Evolutionary conservation across 2,329 filamentous ascomycete genomes (phyloP).

Genomic region (Monosporascus sp.): DNA sequence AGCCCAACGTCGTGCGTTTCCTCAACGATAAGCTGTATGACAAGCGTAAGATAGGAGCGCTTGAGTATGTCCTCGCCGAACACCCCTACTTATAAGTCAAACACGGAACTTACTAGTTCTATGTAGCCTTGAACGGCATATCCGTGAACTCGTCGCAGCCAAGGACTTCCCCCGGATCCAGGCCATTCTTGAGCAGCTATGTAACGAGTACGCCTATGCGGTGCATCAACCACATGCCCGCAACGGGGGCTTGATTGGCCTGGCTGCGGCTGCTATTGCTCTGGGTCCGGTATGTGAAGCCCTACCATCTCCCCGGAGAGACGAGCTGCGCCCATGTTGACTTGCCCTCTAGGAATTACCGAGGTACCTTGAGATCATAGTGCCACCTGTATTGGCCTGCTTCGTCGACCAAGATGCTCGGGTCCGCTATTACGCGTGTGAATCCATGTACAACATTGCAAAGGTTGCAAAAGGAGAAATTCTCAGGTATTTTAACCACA

Average conservation of each 20-base stretch:
- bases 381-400: slow-evolving; percentile 92
- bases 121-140: slow-evolving; percentile 76
- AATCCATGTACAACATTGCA: slow-evolving; percentile 99
- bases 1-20: slow-evolving; percentile 80
- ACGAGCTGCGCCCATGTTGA: slow-evolving; percentile 9
- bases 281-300: slow-evolving; percentile 70
- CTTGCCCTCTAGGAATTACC: slow-evolving; percentile 67
- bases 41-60: slow-evolving; percentile 90
- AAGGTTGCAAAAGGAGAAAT: slow-evolving; percentile 99
- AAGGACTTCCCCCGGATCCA: slow-evolving; percentile 77
- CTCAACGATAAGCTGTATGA: slow-evolving; percentile 99
- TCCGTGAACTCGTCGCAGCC: slow-evolving; percentile 73
- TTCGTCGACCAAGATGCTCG: slow-evolving; percentile 97
- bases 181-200: slow-evolving; percentile 90
- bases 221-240: slow-evolving; percentile 94
- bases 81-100: slow-evolving; percentile 1
- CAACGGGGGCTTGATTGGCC: slow-evolving; percentile 91
- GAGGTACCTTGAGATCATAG: slow-evolving; percentile 85
- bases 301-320: no score
- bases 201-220: slow-evolving; percentile 95
- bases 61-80: slow-evolving; percentile 65
- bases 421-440: slow-evolving; percentile 95
- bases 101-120: slow-evolving; percentile 1
- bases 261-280: slow-evolving; percentile 93
- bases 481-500: slow-evolving; percentile 93